Percentiles rank a stretch among this genome's conserved stretches.
phyloP scores from a whole-genome alignment of 2,329 filamentous ascomycete species.

The Aspergillus brunneoviolaceus region DNA sequence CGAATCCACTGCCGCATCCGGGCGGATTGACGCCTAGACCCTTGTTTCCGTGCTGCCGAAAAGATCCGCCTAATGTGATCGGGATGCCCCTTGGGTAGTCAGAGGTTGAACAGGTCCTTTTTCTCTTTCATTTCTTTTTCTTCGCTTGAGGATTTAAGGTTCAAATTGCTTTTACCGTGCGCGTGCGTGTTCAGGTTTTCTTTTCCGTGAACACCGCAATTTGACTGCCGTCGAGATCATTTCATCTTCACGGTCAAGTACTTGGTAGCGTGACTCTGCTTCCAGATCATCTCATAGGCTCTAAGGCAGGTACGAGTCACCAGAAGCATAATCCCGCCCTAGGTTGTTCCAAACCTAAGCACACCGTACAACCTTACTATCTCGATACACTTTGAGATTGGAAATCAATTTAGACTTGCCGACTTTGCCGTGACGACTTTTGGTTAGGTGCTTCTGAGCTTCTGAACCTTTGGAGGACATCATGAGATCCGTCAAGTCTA shows the following conservation, averaged over 20 bases:
- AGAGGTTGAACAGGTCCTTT: background rate
- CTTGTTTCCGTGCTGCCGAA: conserved; percentile 21
- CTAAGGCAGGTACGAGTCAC: too few species aligned
- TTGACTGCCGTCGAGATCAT: background rate
- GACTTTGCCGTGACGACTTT: background rate
- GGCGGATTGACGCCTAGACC: conserved; percentile 23
- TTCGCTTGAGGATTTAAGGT: background rate
- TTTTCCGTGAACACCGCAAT: background rate
- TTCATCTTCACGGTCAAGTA: background rate
- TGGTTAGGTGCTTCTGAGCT: background rate
- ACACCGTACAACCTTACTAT: background rate
- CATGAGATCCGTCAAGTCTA: background rate
- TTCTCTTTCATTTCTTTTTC: background rate
- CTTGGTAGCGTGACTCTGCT: too few species aligned
- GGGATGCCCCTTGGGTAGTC: background rate
- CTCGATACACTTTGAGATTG: background rate
- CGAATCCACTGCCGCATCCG: conserved; percentile 20
- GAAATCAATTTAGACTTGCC: background rate
- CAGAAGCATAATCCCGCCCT: background rate
- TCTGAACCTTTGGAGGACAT: background rate
- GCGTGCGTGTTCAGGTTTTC: background rate
- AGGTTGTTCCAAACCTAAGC: background rate
- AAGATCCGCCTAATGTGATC: conserved; percentile 13
- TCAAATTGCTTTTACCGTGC: background rate
- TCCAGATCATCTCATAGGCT: too few species aligned